These are phyloP conservation scores for Entamoeba histolytica DNA, from an alignment of 208 protist genomes.

Conservation along the genomic window DNA sequence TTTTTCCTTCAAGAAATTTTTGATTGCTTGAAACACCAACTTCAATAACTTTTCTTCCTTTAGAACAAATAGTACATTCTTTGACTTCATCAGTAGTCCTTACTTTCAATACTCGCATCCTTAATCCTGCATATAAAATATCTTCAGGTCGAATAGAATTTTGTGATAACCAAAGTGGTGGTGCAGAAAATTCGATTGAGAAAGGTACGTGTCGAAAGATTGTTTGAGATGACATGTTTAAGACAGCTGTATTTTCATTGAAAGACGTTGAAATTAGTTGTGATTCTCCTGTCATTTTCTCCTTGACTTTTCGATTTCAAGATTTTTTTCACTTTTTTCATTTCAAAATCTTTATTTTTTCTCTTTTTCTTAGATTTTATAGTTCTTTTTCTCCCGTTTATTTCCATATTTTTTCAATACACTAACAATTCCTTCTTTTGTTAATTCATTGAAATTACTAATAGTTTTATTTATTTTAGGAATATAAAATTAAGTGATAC, in stretches of 20 bases:
- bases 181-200: neutral
- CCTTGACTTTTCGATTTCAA: too few relatives aligned
- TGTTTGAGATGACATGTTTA: neutral
- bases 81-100: neutral
- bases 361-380: too few relatives aligned
- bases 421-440: too few relatives aligned
- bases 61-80: neutral
- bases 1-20: neutral
- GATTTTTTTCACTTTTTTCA: too few relatives aligned
- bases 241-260: neutral
- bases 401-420: too few relatives aligned
- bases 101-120: neutral
- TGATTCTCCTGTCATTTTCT: too few relatives aligned
- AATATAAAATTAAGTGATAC: too few relatives aligned
- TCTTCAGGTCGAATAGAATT: neutral
- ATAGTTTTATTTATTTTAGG: too few relatives aligned
- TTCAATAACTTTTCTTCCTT: neutral
- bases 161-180: neutral
- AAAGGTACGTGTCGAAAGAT: neutral
- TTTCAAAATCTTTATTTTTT: too few relatives aligned
- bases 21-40: neutral
- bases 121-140: neutral
- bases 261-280: too few relatives aligned
- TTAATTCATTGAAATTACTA: too few relatives aligned
- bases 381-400: too few relatives aligned